phyloP scores from a whole-genome alignment of 78 protist genomes.

The Planoprotostelium fungivorum region DNA sequence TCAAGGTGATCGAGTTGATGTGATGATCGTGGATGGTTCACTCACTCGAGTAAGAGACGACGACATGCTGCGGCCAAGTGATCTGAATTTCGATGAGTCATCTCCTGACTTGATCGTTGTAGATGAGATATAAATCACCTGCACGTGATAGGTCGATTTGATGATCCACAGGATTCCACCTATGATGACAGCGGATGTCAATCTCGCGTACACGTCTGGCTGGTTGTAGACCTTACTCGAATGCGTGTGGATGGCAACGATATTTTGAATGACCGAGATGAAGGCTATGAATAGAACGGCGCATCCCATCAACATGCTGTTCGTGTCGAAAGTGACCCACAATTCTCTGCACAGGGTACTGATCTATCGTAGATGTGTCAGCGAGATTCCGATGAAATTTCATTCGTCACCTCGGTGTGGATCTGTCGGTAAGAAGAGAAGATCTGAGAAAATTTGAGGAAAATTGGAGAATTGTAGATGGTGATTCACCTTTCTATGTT shows the following conservation, averaged over 20 bases:
- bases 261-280: neutral
- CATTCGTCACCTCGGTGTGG: too few species aligned
- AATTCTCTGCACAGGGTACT: slow-evolving; percentile 33
- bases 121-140: too few species aligned
- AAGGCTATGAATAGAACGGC: slow-evolving; percentile 6
- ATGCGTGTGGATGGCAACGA: neutral
- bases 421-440: too few species aligned
- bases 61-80: neutral
- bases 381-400: too few species aligned
- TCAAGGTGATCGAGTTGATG: too few species aligned
- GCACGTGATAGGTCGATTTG: neutral
- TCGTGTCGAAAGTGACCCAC: slow-evolving; percentile 54
- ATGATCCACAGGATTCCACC: neutral
- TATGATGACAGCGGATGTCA: neutral
- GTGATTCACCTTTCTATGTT: too few species aligned
- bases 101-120: too few species aligned
- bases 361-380: slow-evolving; percentile 10
- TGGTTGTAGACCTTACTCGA: neutral
- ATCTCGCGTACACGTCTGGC: neutral
- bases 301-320: slow-evolving; percentile 29
- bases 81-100: neutral
- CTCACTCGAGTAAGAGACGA: neutral
- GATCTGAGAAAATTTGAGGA: too few species aligned
- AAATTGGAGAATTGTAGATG: too few species aligned
- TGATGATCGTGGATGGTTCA: neutral